phyloP scores from a whole-genome alignment of 108 stramenopile species.

The Thalassiosira profunda region DNA sequence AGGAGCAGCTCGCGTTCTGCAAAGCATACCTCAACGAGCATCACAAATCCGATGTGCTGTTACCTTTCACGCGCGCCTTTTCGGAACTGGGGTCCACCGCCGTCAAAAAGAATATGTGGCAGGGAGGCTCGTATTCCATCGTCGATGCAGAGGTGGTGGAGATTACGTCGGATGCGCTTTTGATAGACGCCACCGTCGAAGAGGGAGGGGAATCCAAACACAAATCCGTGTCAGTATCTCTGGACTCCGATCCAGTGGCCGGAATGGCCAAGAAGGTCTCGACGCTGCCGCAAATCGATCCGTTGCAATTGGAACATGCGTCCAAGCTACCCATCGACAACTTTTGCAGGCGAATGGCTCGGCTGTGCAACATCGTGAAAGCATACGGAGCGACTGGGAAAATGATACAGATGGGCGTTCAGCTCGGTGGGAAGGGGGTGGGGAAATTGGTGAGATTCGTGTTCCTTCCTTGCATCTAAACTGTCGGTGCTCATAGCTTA shows the following conservation, averaged over 20 bases:
- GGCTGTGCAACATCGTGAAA: constrained; percentile 77
- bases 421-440: constrained; percentile 67
- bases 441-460: constrained; percentile 28
- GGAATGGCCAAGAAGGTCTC: constrained; percentile 27
- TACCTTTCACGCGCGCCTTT: constrained; percentile 67
- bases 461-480: not conserved
- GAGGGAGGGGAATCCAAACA: constrained; percentile 33
- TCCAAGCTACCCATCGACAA: constrained; percentile 61
- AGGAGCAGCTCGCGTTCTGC: constrained; percentile 39
- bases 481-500: not conserved
- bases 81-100: constrained; percentile 63
- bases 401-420: constrained; percentile 83
- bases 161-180: constrained; percentile 33
- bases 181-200: constrained; percentile 31
- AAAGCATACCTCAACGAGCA: constrained; percentile 86
- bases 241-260: constrained; percentile 48
- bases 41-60: constrained; percentile 59
- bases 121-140: constrained; percentile 67
- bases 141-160: constrained; percentile 57
- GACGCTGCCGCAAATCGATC: constrained; percentile 32
- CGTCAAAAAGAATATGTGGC: constrained; percentile 72
- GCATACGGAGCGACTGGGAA: constrained; percentile 74
- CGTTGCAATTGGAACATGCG: constrained; percentile 42
- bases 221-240: constrained; percentile 30
- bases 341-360: constrained; percentile 69